Conservation (phyloP, 768 basidiomycete species). For the Phlegmacium glaucopus region DNA sequence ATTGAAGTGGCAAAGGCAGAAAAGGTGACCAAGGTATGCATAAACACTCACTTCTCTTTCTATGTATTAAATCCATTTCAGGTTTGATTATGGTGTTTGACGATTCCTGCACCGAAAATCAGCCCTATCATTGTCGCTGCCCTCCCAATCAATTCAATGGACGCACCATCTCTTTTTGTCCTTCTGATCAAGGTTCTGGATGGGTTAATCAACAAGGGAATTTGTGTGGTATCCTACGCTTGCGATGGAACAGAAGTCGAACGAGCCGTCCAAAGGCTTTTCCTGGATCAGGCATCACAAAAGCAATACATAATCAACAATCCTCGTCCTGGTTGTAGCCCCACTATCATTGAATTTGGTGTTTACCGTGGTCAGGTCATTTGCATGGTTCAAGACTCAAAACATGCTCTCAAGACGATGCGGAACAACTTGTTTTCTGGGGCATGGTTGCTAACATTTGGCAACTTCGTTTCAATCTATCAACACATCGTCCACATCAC, state of each 20-base stretch:
- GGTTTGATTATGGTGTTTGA: too few relatives aligned
- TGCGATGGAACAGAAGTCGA: slow-evolving; percentile 33
- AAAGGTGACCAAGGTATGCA: not conserved
- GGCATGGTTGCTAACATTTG: slow-evolving; percentile 23
- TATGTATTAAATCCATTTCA: too few relatives aligned
- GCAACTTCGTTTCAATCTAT: slow-evolving; percentile 15
- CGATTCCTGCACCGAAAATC: slow-evolving; percentile 30
- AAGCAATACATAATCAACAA: not conserved
- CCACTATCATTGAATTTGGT: slow-evolving; percentile 7
- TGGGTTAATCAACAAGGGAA: slow-evolving; percentile 16
- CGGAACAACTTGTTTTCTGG: slow-evolving; percentile 34
- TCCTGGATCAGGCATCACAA: slow-evolving; percentile 8
- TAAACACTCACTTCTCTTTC: too few relatives aligned
- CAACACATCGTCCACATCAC: slow-evolving; percentile 17
- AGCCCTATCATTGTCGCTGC: slow-evolving; percentile 33
- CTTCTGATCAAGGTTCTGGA: slow-evolving; percentile 14
- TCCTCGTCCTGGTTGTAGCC: not conserved
- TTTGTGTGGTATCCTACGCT: slow-evolving; percentile 29
- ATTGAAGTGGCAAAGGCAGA: slow-evolving; percentile 2
- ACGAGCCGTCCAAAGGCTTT: slow-evolving; percentile 19
- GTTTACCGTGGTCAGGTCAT: slow-evolving; percentile 16
- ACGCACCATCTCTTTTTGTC: slow-evolving; percentile 14
- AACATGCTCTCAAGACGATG: slow-evolving; percentile 31
- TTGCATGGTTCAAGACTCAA: slow-evolving; percentile 33
- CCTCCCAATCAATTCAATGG: slow-evolving; percentile 20